Conservation (phyloP, 345 rosid species). For the Hibiscus syriacus region DNA sequence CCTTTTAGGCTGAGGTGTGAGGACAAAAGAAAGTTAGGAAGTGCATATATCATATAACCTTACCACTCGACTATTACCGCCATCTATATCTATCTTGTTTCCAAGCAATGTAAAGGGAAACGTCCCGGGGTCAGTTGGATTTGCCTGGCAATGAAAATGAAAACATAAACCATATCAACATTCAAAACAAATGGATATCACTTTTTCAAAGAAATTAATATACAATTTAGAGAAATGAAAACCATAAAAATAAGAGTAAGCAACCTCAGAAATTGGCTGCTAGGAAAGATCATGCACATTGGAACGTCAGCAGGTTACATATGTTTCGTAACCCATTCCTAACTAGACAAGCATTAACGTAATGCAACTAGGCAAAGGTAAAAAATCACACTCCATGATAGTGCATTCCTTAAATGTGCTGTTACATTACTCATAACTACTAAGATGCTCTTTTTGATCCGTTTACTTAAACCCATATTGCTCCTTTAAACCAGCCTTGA, state of each 20-base stretch:
- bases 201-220: neutral
- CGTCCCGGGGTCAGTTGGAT: constrained; percentile 58
- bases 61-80: constrained; percentile 99
- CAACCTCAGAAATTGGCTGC: neutral
- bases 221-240: neutral
- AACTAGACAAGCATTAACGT: neutral
- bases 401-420: neutral
- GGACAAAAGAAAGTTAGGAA: neutral
- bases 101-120: constrained; percentile 92
- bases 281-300: constrained; percentile 5
- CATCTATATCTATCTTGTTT: constrained; percentile 96
- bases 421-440: neutral
- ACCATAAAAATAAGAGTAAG: neutral
- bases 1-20: constrained; percentile 1
- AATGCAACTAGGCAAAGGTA: neutral
- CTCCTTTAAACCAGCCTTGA: neutral
- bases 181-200: neutral
- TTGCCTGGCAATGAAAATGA: constrained; percentile 46
- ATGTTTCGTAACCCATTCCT: neutral
- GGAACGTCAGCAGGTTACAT: neutral
- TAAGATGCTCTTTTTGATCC: neutral
- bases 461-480: neutral
- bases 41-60: constrained; percentile 12
- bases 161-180: constrained; percentile 15
- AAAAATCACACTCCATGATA: neutral